Percentiles rank a stretch among this genome's conserved stretches.
Conservation (phyloP, 2,329 filamentous ascomycete genomes). For the Rhynchosporium graminicola region DNA sequence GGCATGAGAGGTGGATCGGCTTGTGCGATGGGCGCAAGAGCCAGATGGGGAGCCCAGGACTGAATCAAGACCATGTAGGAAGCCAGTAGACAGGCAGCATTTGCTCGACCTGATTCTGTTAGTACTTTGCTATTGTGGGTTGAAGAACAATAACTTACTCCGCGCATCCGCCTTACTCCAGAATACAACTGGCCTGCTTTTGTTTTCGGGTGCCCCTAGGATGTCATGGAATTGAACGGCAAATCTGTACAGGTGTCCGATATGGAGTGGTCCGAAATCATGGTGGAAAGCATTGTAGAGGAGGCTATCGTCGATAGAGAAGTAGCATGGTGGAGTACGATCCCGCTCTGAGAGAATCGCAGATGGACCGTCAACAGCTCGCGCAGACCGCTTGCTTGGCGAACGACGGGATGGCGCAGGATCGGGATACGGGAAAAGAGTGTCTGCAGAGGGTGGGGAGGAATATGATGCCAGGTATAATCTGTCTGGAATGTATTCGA, state of each 20-base stretch:
- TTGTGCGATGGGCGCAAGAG: constrained; percentile 92
- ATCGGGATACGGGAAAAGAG: constrained; percentile 79
- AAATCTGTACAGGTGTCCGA: constrained; percentile 95
- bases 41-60: constrained; percentile 94
- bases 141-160: constrained; percentile 58
- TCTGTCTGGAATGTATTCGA: constrained; percentile 98
- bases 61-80: constrained; percentile 99
- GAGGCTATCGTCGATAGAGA: constrained; percentile 88
- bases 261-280: constrained; percentile 96
- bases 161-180: constrained; percentile 91
- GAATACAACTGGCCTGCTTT: constrained; percentile 88
- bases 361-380: constrained; percentile 60
- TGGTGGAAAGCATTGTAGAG: constrained; percentile 98
- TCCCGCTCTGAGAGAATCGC: constrained; percentile 47
- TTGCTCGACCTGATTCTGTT: constrained; percentile 70
- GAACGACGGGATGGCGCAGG: constrained; percentile 57
- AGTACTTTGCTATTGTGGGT: constrained; percentile 13
- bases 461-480: constrained; percentile 93
- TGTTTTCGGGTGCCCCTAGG: constrained; percentile 85
- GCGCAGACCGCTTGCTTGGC: constrained; percentile 73
- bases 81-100: constrained; percentile 90
- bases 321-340: constrained; percentile 81
- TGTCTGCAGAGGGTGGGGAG: constrained; percentile 75
- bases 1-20: constrained; percentile 98
- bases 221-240: constrained; percentile 96